Percentiles rank a stretch among this genome's conserved stretches.
These are phyloP conservation scores for Chlorella sp. DNA, from an alignment of 139 green algal genomes.

Conservation along the genomic window DNA sequence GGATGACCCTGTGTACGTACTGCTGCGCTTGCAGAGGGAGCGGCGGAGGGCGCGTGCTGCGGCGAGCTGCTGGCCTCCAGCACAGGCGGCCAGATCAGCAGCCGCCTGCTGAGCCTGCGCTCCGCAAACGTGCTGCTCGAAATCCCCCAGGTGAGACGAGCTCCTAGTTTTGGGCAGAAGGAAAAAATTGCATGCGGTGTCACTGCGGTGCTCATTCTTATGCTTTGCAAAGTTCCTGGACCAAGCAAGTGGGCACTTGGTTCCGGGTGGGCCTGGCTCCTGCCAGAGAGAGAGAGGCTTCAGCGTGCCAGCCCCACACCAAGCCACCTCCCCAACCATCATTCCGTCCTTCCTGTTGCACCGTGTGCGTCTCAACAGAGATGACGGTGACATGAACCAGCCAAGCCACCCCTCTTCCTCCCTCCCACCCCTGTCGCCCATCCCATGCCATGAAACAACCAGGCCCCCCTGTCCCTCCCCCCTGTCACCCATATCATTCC, in stretches of 20 bases:
- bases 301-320: not conserved
- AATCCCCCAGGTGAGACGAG: constrained; percentile 61
- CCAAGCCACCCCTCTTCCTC: too few relatives aligned
- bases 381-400: too few relatives aligned
- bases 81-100: constrained; percentile 96
- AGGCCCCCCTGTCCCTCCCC: too few relatives aligned
- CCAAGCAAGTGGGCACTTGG: too few relatives aligned
- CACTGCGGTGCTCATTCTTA: not conserved
- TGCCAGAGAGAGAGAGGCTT: too few relatives aligned
- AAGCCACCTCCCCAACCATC: not conserved
- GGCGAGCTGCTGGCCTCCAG: constrained; percentile 69
- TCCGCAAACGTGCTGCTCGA: constrained; percentile 80
- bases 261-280: too few relatives aligned
- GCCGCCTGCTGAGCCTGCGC: constrained; percentile 83
- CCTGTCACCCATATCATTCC: too few relatives aligned
- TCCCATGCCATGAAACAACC: too few relatives aligned
- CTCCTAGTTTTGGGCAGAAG: not conserved
- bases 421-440: too few relatives aligned
- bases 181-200: not conserved
- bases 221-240: not conserved
- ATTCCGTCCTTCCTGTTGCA: not conserved
- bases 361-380: too few relatives aligned
- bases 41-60: not conserved
- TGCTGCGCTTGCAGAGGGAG: constrained; percentile 27
- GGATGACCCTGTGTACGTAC: too few relatives aligned